Base-by-base conservation (phyloP, 2,329 filamentous ascomycete species). In the Aspergillus ochraceoroseus region DNA sequence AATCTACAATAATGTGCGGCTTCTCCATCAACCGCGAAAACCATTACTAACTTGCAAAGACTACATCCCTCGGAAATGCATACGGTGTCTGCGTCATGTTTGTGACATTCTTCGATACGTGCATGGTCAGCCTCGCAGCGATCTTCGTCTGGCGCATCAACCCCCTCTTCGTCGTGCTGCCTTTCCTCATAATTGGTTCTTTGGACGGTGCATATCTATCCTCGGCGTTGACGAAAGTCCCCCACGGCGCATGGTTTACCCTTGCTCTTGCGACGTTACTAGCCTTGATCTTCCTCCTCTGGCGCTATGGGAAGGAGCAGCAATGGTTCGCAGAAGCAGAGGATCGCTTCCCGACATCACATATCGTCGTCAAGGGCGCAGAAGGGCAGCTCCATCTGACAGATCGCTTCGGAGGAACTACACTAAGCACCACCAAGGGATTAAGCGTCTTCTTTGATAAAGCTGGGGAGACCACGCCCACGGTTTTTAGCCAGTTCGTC, bases 81-180 rank as follows among this genome's bases (percentile, higher is more conserved):
- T 88, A 88, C 52, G 83, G 85, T 26, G 80, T 86, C 5, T 89
- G 85, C 50, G 85, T 89, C 57, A 86, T 88, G 52, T 77, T 85
- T 33, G 85, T 88, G 29, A 86, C 84, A 0, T 86, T 88, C 58
- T 80, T 89, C 55, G 83, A 82, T 39, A 88, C 84, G 0, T 82
- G 76, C 59, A 80, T 90, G 73, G 80, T 87, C 1, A 75, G 82
- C 0, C 67, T 89, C 1, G 81, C 83, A 1, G 80, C 84, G 0
- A 70, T 88, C 2, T 71, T 88, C 25, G 80, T 87, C 26, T 89
- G 85, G 85, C 72, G 76, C 13, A 50, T 82, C n/a, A 79, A 88
- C 5, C 55, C 78, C 1, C 85, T 79, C 65, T 65, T 86, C 0
- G 59, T 77, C 13, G 81, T 88, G 46, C 77, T 75, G n/a, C 68